Percentiles rank a stretch among this genome's conserved stretches.
Conservation (phyloP, 495 filamentous ascomycete species). For the Halenospora varia region DNA sequence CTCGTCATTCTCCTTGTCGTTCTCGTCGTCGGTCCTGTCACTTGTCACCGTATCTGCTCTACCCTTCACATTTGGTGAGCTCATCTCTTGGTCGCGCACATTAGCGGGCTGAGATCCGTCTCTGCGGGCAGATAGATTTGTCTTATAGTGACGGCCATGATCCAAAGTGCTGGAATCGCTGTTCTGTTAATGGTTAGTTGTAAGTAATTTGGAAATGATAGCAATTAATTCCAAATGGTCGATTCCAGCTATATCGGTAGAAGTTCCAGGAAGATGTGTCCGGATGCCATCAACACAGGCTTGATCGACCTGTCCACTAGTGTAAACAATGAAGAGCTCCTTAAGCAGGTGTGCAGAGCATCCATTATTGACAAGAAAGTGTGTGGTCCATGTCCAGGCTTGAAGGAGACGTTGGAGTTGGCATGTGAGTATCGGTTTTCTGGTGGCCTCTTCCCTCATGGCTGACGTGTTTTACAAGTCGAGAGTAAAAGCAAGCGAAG, state of each 20-base stretch:
- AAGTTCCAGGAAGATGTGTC: neutral
- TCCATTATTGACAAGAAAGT: constrained; percentile 1
- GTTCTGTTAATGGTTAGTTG: neutral
- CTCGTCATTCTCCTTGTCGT: neutral
- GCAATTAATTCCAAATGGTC: neutral
- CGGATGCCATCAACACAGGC: neutral
- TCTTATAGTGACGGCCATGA: neutral
- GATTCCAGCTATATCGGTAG: neutral
- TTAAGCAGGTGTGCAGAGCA: neutral
- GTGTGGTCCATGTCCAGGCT: neutral
- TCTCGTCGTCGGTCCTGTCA: neutral
- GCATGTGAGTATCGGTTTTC: neutral
- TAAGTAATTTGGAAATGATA: neutral
- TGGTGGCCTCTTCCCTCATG: neutral
- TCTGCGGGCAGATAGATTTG: neutral
- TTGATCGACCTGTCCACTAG: neutral
- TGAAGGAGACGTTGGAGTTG: neutral
- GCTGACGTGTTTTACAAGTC: neutral
- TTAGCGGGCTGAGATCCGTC: neutral
- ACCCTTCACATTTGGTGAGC: neutral
- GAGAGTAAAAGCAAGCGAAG: neutral
- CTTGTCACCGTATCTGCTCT: neutral
- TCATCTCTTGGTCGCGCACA: neutral
- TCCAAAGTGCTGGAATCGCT: neutral
- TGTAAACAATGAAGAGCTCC: neutral